These are phyloP conservation scores for Jaapia argillacea DNA, from an alignment of 768 basidiomycete species.

Conservation along the genomic window DNA sequence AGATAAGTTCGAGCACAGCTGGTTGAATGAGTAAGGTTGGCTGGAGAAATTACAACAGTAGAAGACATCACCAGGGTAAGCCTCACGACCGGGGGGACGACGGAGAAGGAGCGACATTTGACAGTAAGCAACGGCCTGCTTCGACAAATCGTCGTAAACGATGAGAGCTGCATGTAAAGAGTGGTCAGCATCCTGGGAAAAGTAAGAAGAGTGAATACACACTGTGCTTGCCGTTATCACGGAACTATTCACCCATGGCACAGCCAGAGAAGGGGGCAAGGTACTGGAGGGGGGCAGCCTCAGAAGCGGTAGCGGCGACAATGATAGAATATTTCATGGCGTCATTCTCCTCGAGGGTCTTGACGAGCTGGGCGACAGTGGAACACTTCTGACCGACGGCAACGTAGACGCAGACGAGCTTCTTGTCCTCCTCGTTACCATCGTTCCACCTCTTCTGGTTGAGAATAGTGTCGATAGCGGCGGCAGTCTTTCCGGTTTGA, in stretches of 20 bases:
- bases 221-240: conserved; percentile 99
- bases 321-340: conserved; percentile 99
- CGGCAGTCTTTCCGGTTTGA: conserved; percentile 99
- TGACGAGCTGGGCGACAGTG: conserved; percentile 97
- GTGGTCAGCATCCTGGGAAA: no score
- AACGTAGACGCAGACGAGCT: conserved; percentile 99
- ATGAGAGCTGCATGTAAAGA: conserved; percentile 73
- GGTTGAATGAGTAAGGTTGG: no score
- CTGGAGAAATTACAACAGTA: no score
- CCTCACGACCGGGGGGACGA: conserved; percentile 99
- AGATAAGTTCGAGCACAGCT: no score
- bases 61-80: conserved; percentile 99
- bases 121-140: conserved; percentile 99
- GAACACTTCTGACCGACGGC: conserved; percentile 99
- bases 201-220: no score
- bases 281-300: conserved; percentile 98
- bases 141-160: conserved; percentile 99
- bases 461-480: conserved; percentile 99
- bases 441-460: conserved; percentile 99
- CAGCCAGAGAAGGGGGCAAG: conserved; percentile 98
- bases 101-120: conserved; percentile 99
- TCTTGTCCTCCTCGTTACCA: conserved; percentile 92
- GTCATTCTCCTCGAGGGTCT: conserved; percentile 99
- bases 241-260: conserved; percentile 99
- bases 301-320: conserved; percentile 97